phyloP scores from a whole-genome alignment of 345 rosid species.

The Hypericum perforatum region DNA sequence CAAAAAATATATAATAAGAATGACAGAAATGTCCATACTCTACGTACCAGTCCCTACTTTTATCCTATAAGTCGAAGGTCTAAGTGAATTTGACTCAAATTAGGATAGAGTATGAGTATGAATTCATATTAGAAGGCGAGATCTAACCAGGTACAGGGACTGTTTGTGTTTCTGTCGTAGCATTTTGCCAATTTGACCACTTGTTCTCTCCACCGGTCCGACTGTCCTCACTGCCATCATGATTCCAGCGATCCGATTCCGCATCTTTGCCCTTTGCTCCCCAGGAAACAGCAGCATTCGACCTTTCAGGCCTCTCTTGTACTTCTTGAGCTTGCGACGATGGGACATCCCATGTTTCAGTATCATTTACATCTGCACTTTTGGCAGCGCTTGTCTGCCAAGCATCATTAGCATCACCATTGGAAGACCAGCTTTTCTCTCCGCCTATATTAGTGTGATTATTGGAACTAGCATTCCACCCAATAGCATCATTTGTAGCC shows the following conservation, averaged over 20 bases:
- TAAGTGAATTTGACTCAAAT: no score
- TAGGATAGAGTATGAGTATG: no score
- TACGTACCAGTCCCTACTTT: no score
- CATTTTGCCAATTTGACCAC: no score
- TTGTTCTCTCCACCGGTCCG: no score
- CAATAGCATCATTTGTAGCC: conserved; percentile 9
- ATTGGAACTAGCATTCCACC: conserved; percentile 13
- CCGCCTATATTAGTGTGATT: conserved; percentile 4
- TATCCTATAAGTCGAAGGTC: no score
- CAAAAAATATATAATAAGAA: no score
- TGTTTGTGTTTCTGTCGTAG: no score
- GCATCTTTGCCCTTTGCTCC: conserved; percentile 6
- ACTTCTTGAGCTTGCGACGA: background rate
- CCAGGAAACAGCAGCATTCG: conserved; percentile 20
- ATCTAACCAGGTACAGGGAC: no score
- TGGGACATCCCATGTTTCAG: conserved; percentile 4
- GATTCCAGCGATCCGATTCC: background rate
- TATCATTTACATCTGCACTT: conserved; percentile 8
- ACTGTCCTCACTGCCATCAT: background rate
- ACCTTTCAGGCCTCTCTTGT: conserved; percentile 3
- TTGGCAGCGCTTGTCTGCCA: conserved; percentile 18
- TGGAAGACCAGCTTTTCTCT: conserved; percentile 3
- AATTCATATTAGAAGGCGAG: no score
- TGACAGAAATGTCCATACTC: no score
- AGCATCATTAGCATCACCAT: conserved; percentile 14